Percentiles rank a stretch among this genome's conserved stretches.
Conservation (phyloP, 2,329 filamentous ascomycete species). For the Cladorrhinum sp. region DNA sequence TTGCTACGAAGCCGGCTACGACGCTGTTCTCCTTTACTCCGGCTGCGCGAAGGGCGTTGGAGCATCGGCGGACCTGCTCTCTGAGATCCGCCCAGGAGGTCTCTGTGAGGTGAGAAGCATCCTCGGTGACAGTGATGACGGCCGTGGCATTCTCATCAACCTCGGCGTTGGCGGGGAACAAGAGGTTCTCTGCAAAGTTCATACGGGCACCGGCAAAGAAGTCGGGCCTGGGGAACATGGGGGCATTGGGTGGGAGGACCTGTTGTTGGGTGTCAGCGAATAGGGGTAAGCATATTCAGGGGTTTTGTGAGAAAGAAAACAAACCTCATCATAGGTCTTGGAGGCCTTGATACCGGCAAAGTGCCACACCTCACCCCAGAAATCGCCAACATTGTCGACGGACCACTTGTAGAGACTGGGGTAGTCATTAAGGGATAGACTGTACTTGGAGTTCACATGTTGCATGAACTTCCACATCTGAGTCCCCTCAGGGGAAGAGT, state of each 20-base stretch:
- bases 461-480: slow-evolving; percentile 71
- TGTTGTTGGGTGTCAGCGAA: slow-evolving; percentile 33
- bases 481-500: slow-evolving; percentile 63
- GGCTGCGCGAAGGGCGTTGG: slow-evolving; percentile 64
- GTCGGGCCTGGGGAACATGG: slow-evolving; percentile 81
- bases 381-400: slow-evolving; percentile 67
- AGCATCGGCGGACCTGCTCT: slow-evolving; percentile 71
- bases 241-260: slow-evolving; percentile 64
- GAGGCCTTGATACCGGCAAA: slow-evolving; percentile 75
- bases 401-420: slow-evolving; percentile 83
- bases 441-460: slow-evolving; percentile 65
- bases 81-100: slow-evolving; percentile 77
- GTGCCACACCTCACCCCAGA: slow-evolving; percentile 85
- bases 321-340: slow-evolving; percentile 57
- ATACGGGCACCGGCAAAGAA: slow-evolving; percentile 79
- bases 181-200: slow-evolving; percentile 93
- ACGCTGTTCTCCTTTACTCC: slow-evolving; percentile 58
- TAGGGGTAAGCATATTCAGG: neutral
- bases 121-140: slow-evolving; percentile 78
- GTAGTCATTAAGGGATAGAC: slow-evolving; percentile 62
- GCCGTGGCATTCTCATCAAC: slow-evolving; percentile 62
- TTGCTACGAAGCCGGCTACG: slow-evolving; percentile 77
- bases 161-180: slow-evolving; percentile 65
- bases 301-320: slow-evolving; percentile 22
- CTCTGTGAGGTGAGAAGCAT: slow-evolving; percentile 53